Percentiles rank a stretch among this genome's conserved stretches.
These are phyloP conservation scores for Spathaspora girioi DNA, from an alignment of 805 yeast species.

Conservation along the genomic window DNA sequence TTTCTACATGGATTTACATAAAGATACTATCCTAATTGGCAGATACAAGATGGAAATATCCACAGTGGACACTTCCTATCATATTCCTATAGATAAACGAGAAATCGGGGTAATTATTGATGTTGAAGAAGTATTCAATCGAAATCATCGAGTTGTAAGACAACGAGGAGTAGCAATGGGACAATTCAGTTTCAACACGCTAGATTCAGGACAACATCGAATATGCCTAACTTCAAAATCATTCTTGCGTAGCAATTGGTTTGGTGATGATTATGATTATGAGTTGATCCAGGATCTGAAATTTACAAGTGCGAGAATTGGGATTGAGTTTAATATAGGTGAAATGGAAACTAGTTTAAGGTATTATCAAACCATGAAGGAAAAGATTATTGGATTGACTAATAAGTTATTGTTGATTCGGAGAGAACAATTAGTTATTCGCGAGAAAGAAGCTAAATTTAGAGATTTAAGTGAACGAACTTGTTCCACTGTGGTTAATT, in stretches of 20 bases:
- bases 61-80: conserved; percentile 33
- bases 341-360: conserved; percentile 20
- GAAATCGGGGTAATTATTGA: conserved; percentile 36
- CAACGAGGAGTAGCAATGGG: conserved; percentile 21
- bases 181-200: conserved; percentile 23
- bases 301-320: conserved; percentile 16
- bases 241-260: conserved; percentile 16
- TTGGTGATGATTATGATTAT: conserved; percentile 11
- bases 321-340: conserved; percentile 19
- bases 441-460: conserved; percentile 21
- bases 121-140: conserved; percentile 37
- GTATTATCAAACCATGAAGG: conserved; percentile 48
- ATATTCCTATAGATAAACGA: conserved; percentile 22
- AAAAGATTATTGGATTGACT: conserved; percentile 54
- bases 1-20: conserved; percentile 52
- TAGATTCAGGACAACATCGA: conserved; percentile 23
- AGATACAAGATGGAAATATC: conserved; percentile 45
- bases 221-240: conserved; percentile 23
- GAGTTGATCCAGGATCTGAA: conserved; percentile 15
- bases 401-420: conserved; percentile 55
- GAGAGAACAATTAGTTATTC: conserved; percentile 54
- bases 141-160: conserved; percentile 21
- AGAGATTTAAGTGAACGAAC: conserved; percentile 23
- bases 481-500: conserved; percentile 17
- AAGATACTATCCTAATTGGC: conserved; percentile 48